Evolutionary conservation across 2,329 filamentous ascomycete genomes (phyloP).

Genomic region (Ceratocystis diversiconidia): DNA sequence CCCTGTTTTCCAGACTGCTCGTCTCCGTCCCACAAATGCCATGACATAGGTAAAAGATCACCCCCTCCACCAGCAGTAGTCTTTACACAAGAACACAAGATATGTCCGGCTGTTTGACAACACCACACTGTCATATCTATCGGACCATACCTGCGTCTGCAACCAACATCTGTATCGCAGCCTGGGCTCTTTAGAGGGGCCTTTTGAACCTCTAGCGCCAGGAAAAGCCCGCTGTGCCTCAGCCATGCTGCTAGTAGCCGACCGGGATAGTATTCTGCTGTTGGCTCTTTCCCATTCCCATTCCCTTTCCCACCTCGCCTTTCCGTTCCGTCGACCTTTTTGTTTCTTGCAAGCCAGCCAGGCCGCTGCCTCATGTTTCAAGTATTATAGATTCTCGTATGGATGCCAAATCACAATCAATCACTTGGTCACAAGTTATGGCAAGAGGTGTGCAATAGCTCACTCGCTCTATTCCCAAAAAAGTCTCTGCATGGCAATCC

Average conservation of each 20-base stretch:
- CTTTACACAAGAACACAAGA: too few species aligned
- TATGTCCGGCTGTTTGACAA: background rate
- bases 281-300: background rate
- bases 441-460: too few species aligned
- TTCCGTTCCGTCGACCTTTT: background rate
- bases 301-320: background rate
- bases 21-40: too few species aligned
- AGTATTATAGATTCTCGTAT: background rate
- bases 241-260: background rate
- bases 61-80: too few species aligned
- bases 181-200: background rate
- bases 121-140: background rate
- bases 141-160: background rate
- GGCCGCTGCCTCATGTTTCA: background rate
- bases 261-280: background rate
- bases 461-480: too few species aligned
- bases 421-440: too few species aligned
- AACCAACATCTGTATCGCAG: background rate
- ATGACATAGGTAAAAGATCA: too few species aligned
- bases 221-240: background rate
- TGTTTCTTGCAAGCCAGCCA: background rate
- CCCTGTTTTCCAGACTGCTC: too few species aligned
- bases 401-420: background rate
- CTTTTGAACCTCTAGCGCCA: background rate
- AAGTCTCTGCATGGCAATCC: too few species aligned